Percentiles rank a stretch among this genome's conserved stretches.
phyloP scores from a whole-genome alignment of 139 green algal genomes.

The Tetraselmis striata region DNA sequence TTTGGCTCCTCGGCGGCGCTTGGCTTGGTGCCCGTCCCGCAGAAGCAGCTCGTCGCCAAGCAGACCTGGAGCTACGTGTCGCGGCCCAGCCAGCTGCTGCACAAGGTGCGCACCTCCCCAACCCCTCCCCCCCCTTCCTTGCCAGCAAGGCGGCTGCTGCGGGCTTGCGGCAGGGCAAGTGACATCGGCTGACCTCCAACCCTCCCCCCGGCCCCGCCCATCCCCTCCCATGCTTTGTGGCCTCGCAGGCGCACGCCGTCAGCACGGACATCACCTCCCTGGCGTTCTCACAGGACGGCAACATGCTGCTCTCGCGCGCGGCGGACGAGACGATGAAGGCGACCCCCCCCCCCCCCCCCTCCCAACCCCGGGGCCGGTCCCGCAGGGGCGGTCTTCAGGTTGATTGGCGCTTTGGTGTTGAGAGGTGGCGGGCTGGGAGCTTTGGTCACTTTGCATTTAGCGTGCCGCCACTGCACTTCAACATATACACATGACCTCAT shows the following conservation, averaged over 20 bases:
- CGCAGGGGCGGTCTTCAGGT: too few relatives aligned
- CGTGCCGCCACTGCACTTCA: too few relatives aligned
- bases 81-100: conserved; percentile 32
- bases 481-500: too few relatives aligned
- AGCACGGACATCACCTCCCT: conserved; percentile 71
- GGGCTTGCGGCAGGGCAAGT: too few relatives aligned
- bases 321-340: conserved; percentile 85
- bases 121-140: too few relatives aligned
- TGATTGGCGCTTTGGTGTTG: too few relatives aligned
- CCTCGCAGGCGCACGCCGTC: conserved; percentile 34
- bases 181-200: too few relatives aligned
- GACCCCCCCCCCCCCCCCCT: conserved; percentile 23
- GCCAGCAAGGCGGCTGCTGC: too few relatives aligned
- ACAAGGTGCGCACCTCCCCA: neutral
- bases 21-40: conserved; percentile 52
- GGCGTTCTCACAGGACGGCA: conserved; percentile 59
- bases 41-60: conserved; percentile 59
- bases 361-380: too few relatives aligned
- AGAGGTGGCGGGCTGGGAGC: too few relatives aligned
- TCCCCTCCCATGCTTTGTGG: neutral
- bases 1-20: conserved; percentile 70
- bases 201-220: neutral
- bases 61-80: conserved; percentile 76
- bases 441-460: too few relatives aligned
- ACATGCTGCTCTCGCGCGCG: conserved; percentile 60